Conservation (phyloP, 2,329 filamentous ascomycete species). For the Orbilia ellipsospora region DNA sequence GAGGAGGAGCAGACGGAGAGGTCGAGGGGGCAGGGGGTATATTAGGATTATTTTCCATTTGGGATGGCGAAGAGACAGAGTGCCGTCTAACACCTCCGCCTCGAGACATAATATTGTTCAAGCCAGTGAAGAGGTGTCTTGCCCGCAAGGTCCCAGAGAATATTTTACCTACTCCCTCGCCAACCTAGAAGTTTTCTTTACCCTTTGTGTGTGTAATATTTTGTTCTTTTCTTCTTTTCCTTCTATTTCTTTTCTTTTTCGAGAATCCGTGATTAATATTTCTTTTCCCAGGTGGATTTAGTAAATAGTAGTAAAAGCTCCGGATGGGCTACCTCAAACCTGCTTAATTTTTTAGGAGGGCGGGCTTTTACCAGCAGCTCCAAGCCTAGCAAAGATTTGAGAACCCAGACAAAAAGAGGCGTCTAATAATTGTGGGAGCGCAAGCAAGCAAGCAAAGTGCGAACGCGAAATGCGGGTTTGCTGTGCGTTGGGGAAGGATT, state of each 20-base stretch:
- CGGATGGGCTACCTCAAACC: slow-evolving; percentile 18
- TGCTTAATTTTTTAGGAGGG: background rate
- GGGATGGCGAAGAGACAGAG: slow-evolving; percentile 49
- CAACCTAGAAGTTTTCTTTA: background rate
- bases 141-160: slow-evolving; percentile 24
- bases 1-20: slow-evolving; percentile 13
- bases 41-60: slow-evolving; percentile 54
- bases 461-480: slow-evolving; percentile 1
- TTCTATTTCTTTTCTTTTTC: slow-evolving; percentile 19
- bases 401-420: slow-evolving; percentile 9
- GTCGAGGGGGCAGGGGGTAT: slow-evolving; percentile 31
- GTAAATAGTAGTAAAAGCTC: slow-evolving; percentile 2
- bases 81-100: slow-evolving; percentile 49
- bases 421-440: background rate
- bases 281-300: background rate
- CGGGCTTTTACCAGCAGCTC: background rate
- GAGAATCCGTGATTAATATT: background rate
- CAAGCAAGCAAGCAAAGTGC: slow-evolving; percentile 5
- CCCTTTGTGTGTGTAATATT: background rate
- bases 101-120: slow-evolving; percentile 47
- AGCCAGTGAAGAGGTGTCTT: slow-evolving; percentile 50
- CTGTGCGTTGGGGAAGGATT: slow-evolving; percentile 24
- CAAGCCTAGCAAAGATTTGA: slow-evolving; percentile 22
- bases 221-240: slow-evolving; percentile 7
- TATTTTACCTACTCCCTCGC: slow-evolving; percentile 15